A percentile compares a stretch with the other conserved stretches of the same genome.
phyloP scores from a whole-genome alignment of 2,329 filamentous ascomycete genomes.

The Alternaria arbusti region DNA sequence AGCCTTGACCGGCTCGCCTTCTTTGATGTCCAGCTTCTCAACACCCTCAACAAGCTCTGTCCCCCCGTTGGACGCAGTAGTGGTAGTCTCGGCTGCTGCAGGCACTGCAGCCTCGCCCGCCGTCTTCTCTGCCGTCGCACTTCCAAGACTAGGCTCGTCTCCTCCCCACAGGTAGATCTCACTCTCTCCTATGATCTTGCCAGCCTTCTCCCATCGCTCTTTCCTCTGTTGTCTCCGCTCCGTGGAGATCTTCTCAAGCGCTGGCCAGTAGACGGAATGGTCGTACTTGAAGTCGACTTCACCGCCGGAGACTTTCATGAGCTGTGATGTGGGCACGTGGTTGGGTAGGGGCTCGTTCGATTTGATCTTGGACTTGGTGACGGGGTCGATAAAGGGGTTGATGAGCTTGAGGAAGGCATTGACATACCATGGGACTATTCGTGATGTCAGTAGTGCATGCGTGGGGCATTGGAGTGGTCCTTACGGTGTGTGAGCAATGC shows the following conservation, averaged over 20 bases:
- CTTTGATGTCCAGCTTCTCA: conserved; percentile 33
- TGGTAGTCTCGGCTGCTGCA: not conserved
- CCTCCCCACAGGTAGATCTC: conserved; percentile 88
- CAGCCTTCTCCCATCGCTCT: conserved; percentile 78
- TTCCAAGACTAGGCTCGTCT: conserved; percentile 35
- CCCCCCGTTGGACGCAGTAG: conserved; percentile 2
- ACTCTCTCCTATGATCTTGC: conserved; percentile 82
- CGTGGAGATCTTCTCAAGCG: conserved; percentile 73
- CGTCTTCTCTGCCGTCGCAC: conserved; percentile 2
- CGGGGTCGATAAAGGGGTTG: conserved; percentile 92
- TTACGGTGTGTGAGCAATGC: conserved; percentile 88
- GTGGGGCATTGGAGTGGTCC: conserved; percentile 33
- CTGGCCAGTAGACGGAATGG: conserved; percentile 87
- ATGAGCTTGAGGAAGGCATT: conserved; percentile 96
- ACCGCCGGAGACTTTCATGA: conserved; percentile 80
- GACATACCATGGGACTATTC: conserved; percentile 84
- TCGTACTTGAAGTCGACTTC: conserved; percentile 90
- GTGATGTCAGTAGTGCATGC: conserved; percentile 3
- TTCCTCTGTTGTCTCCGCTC: conserved; percentile 67
- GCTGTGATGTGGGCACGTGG: conserved; percentile 80
- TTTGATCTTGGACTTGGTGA: conserved; percentile 93
- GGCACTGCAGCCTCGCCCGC: conserved; percentile 1
- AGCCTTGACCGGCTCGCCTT: conserved; percentile 24
- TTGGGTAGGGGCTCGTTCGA: conserved; percentile 91
- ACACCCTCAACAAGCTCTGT: conserved; percentile 27